Evolutionary conservation across 805 yeast genomes (phyloP), one percentile per base, ranked within the genome.

Genomic region (Saturnispora galanensis): DNA sequence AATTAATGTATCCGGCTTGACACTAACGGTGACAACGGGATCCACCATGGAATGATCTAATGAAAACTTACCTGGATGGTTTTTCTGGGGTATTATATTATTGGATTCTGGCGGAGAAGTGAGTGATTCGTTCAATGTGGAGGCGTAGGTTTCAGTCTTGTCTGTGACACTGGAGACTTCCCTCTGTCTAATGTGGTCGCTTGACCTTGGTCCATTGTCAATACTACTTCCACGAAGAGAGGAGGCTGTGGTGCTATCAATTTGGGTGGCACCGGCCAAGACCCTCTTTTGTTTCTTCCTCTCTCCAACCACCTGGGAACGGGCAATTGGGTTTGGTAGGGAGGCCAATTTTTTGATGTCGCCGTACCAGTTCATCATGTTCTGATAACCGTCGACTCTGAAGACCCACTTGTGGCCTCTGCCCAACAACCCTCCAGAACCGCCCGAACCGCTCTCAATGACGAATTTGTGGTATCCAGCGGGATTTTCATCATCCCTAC

Each of bases 371-470:
- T 70, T 73, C 60, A 81, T 77, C 90, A 88, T 85, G 30, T 73
- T 63, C 35, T 80, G 83, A 55, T 83, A 84, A 40, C 83, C 75
- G 56, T 84, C 93, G n/a, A 94, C 81, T 52, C 95, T 74, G 68
- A 90, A 89, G n/a, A 89, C 93, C 86, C 93, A 87, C 56, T 87
- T 88, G 65, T 89, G 97, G 36, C 87, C 85, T 56, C 86, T 73
- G 50, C 79, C 81, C 50, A 86, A 71, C 48, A 83, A 66, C 11
- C 93, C 93, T 48, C 78, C 77, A 49, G 79, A 77, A 48, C 77
- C 77, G 48, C 78, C 77, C 50, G 81, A 79, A 56, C 83, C 85
- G 13, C 88, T 77, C 51, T 76, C 77, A 49, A 90, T 67, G 10
- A 88, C 84, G 63, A 90, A 93, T 65, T 88, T 88, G 60, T 79